phyloP scores from a whole-genome alignment of 1,284 basidiomycete species.

The Ganoderma sinense region DNA sequence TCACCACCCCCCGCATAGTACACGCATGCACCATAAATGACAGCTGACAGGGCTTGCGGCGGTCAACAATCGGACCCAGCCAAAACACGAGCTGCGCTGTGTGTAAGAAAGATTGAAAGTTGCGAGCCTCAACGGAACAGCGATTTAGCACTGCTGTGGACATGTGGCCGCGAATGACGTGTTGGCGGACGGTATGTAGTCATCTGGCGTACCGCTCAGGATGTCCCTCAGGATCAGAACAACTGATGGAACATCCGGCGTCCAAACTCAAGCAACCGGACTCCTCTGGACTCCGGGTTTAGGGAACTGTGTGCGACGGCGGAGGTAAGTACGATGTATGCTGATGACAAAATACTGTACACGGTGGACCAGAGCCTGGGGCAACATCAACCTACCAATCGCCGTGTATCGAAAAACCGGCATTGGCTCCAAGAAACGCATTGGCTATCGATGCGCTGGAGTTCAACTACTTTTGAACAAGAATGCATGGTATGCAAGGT shows the following conservation, averaged over 20 bases:
- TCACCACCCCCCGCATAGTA: not conserved
- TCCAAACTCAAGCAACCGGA: not conserved
- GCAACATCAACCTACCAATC: not conserved
- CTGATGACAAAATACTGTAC: not conserved
- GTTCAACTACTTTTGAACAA: not conserved
- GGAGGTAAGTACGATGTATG: conserved; percentile 5
- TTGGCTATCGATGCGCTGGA: not conserved
- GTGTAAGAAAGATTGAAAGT: not conserved
- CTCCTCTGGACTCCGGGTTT: not conserved
- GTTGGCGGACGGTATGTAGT: conserved; percentile 13
- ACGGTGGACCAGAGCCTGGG: no score
- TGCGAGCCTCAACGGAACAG: not conserved
- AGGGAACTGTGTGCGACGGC: not conserved
- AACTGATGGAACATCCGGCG: conserved; percentile 17
- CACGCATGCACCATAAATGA: not conserved
- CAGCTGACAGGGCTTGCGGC: not conserved
- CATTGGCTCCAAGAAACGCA: not conserved
- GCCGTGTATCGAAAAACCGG: not conserved
- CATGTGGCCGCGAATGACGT: not conserved
- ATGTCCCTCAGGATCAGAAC: conserved; percentile 19
- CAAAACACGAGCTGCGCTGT: not conserved
- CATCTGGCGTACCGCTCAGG: conserved; percentile 11
- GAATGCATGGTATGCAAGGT: not conserved
- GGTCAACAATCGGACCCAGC: not conserved
- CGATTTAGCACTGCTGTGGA: not conserved